Evolutionary conservation across 2,329 filamentous ascomycete genomes (phyloP).

Genomic region (Beauveria sp.): DNA sequence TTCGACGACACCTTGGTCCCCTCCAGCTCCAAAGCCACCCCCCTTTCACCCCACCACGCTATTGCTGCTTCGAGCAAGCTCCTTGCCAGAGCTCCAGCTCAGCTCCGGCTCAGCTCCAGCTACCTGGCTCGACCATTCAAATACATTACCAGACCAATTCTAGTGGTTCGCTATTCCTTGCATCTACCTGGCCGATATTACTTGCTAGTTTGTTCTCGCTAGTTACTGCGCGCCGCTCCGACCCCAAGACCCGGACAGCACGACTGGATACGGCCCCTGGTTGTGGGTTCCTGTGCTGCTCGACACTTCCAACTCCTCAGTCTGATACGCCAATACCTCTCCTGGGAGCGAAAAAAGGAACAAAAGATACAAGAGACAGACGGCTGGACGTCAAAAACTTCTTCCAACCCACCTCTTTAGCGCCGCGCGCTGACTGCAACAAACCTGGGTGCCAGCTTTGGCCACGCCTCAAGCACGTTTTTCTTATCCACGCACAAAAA

Average conservation of each 20-base stretch:
- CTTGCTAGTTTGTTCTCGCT: background rate
- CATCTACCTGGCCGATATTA: background rate
- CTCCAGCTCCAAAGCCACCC: constrained; percentile 9
- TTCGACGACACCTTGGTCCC: constrained; percentile 3
- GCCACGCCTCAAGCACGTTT: background rate
- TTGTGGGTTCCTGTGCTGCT: background rate
- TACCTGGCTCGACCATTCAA: constrained; percentile 8
- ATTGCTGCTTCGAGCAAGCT: constrained; percentile 8
- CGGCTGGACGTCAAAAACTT: constrained; percentile 1
- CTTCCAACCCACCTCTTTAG: constrained; percentile 6
- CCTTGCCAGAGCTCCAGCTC: background rate
- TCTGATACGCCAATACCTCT: background rate
- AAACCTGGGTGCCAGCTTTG: background rate
- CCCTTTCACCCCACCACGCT: constrained; percentile 10
- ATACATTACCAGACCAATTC: background rate
- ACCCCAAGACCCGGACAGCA: background rate
- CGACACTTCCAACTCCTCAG: background rate
- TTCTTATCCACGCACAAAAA: constrained; percentile 7
- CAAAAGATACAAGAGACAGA: background rate
- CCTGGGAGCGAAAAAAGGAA: background rate
- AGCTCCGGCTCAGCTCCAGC: constrained; percentile 1
- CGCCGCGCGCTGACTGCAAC: constrained; percentile 6
- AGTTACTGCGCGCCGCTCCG: background rate
- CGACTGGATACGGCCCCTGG: background rate
- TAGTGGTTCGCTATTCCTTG: background rate